A percentile compares a stretch with the other conserved stretches of the same genome.
These are phyloP conservation scores for Pterocarpus macrocarpus DNA, from an alignment of 306 rosid species.

Conservation along the genomic window DNA sequence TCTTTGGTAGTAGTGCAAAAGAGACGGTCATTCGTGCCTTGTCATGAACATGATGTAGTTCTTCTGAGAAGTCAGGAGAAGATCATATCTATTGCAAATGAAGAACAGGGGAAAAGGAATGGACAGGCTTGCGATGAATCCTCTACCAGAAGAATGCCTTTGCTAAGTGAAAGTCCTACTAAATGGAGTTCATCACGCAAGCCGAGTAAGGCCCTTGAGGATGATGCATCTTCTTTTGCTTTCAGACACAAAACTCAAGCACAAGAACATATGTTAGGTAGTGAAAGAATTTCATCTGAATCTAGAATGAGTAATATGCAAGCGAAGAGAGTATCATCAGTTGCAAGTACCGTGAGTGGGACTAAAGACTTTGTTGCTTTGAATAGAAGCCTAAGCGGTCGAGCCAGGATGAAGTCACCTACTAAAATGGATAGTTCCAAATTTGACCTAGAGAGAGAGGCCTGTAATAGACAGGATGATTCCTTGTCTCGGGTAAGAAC, in stretches of 20 bases:
- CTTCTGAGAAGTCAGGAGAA: constrained; percentile 53
- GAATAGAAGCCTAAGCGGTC: constrained; percentile 70
- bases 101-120: constrained; percentile 49
- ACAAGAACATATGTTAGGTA: constrained; percentile 52
- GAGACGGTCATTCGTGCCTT: constrained; percentile 43
- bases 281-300: constrained; percentile 56
- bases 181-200: constrained; percentile 58
- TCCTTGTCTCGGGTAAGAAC: constrained; percentile 59
- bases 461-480: constrained; percentile 55
- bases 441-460: constrained; percentile 66
- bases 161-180: constrained; percentile 50
- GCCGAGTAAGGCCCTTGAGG: constrained; percentile 48
- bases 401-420: constrained; percentile 57
- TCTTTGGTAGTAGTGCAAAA: constrained; percentile 56
- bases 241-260: constrained; percentile 57
- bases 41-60: constrained; percentile 54
- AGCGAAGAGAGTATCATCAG: constrained; percentile 61
- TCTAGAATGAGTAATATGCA: constrained; percentile 56
- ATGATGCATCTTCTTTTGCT: constrained; percentile 54
- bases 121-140: constrained; percentile 43
- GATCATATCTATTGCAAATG: constrained; percentile 42
- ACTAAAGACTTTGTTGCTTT: constrained; percentile 80
- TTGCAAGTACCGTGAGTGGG: constrained; percentile 53
- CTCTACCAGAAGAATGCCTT: constrained; percentile 48
- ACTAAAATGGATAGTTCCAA: constrained; percentile 62